Base-by-base conservation (phyloP, 2,329 filamentous ascomycete species). In the Sarocladium strictum region DNA sequence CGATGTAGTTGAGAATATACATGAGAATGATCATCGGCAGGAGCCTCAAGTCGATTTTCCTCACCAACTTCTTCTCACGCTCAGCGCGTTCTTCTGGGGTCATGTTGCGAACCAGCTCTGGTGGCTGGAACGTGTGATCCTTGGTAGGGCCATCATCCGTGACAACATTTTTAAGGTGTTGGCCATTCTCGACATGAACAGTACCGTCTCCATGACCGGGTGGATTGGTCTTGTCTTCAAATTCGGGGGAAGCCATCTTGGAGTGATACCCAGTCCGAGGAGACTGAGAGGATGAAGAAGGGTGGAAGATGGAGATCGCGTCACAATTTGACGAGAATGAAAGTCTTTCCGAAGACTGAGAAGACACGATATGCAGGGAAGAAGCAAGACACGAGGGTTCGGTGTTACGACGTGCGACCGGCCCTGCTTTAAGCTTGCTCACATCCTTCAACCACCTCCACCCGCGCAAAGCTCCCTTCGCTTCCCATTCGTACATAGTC, bases 1-100 rank as follows among this genome's bases (percentile, higher is more conserved):
- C 79, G 51, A 85, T 70, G 64, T 84, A 86, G 61, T 85, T 86
- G 67, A 86, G 67, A 58, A 86, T 83, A 58, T 85, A 86, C 76
- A 86, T 84, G 57, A 85, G 63, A 56, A 85, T 78, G 21, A 86
- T 70, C 65, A 81, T 79, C 0, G 83, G 83, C 61, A 87, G 69
- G 17, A 87, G 63, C 40, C 83, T 70, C 9, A 77, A 57, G 62
- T 87, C 84, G 55, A 87, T 80, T 68, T 86, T 87, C 53, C 77
- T 72, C 58, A 77, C 72, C 58, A 87, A 67, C 53, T 72, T 75
- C 58, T 71, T 74, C 67, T 87, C 83, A 4, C 77, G 70, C 12
- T 60, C 57, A 0, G 60, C 56, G 9, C 78, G 72, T 57, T 81
- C 69, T 58, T 79, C 78, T 2, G 68, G 65, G 1, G 72, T 72